phyloP scores from a whole-genome alignment of 192 early-diverging fungal species.

The Cladochytrium replicatum region DNA sequence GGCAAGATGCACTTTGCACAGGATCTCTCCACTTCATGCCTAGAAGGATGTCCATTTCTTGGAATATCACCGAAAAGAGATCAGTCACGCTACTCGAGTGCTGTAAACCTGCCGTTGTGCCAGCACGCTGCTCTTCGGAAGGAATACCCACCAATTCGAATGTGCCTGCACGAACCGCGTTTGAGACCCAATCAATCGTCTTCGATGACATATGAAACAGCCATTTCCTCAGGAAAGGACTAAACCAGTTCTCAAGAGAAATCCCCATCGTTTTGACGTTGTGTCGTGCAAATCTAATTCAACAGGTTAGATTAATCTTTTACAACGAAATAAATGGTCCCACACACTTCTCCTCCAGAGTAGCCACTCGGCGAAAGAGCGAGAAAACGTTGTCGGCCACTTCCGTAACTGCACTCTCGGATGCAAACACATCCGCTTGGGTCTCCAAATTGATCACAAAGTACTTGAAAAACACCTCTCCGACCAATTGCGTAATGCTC shows the following conservation, averaged over 20 bases:
- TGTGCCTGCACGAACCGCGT: constrained; percentile 40
- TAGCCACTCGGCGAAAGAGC: constrained; percentile 10
- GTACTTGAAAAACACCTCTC: constrained; percentile 16
- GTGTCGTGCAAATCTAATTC: constrained; percentile 2
- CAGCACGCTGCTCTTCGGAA: constrained; percentile 15
- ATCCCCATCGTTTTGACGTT: constrained; percentile 16
- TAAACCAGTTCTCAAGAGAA: constrained; percentile 44
- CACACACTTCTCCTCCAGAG: constrained; percentile 5
- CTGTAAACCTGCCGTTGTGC: constrained; percentile 2
- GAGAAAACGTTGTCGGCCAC: constrained; percentile 4
- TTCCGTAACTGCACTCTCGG: constrained; percentile 7
- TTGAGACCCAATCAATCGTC: constrained; percentile 44
- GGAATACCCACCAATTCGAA: constrained; percentile 29
- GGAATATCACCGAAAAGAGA: constrained; percentile 40
- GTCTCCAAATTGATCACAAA: constrained; percentile 14
- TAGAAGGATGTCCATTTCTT: constrained; percentile 40
- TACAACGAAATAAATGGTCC: neutral
- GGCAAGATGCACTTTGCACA: constrained; percentile 38
- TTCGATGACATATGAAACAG: constrained; percentile 27
- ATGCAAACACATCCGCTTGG: constrained; percentile 5
- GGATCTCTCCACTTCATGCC: constrained; percentile 39
- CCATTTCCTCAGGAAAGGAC: constrained; percentile 39
- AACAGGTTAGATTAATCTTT: neutral
- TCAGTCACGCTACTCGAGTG: constrained; percentile 39
- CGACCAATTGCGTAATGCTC: constrained; percentile 9